These are phyloP conservation scores for Citrus glauca DNA, from an alignment of 345 rosid species.

Conservation along the genomic window DNA sequence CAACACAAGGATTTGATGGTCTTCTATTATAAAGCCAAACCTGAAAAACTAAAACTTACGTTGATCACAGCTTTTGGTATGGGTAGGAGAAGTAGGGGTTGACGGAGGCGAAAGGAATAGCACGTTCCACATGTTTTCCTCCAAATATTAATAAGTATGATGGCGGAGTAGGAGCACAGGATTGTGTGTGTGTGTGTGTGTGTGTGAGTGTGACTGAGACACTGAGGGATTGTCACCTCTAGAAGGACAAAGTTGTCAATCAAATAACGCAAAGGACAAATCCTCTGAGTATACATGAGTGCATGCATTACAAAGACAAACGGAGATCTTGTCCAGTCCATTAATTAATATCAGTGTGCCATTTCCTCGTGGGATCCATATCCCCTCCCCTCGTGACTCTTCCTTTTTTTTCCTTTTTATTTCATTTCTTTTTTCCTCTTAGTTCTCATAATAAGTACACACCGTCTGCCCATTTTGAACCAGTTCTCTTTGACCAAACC, in stretches of 20 bases:
- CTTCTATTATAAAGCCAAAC: too few species aligned
- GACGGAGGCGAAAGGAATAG: not conserved
- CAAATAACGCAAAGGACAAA: constrained; percentile 23
- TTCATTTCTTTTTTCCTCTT: not conserved
- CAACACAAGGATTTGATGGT: too few species aligned
- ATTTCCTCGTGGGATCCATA: constrained; percentile 38
- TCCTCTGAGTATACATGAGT: not conserved
- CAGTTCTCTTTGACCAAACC: constrained; percentile 6
- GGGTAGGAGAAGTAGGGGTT: too few species aligned
- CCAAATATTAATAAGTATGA: not conserved
- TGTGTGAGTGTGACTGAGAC: not conserved
- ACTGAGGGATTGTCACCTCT: not conserved
- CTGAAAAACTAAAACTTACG: too few species aligned
- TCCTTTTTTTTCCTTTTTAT: not conserved
- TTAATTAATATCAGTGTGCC: constrained; percentile 32
- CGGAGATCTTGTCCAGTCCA: constrained; percentile 31
- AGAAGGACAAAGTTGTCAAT: constrained; percentile 34
- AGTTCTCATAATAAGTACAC: not conserved
- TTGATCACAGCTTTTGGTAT: too few species aligned
- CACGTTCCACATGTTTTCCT: not conserved
- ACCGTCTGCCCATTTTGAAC: not conserved
- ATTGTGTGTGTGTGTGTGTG: too few species aligned
- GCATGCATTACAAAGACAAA: constrained; percentile 22
- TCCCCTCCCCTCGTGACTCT: constrained; percentile 35
- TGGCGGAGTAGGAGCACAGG: not conserved